Conservation (phyloP, 345 rosid species). For the Cardamine resedifolia region DNA sequence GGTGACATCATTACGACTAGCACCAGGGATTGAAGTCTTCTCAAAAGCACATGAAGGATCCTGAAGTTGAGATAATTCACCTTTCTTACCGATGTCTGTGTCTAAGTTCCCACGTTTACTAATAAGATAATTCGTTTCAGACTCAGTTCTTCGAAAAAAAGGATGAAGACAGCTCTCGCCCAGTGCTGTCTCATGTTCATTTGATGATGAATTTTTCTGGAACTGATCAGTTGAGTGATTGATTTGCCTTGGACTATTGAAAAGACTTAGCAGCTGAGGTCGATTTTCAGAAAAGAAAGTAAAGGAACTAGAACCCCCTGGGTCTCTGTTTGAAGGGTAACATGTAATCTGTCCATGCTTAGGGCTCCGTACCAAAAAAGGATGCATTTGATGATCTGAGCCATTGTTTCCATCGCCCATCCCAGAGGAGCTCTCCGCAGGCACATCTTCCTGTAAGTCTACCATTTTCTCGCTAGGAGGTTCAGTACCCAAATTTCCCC, state of each 20-base stretch:
- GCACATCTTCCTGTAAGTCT: slow-evolving; percentile 44
- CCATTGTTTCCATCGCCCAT: slow-evolving; percentile 45
- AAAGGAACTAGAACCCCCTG: slow-evolving; percentile 46
- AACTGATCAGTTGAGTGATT: slow-evolving; percentile 42
- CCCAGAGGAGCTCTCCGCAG: slow-evolving; percentile 46
- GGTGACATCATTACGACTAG: slow-evolving; percentile 33
- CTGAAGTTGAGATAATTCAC: slow-evolving; percentile 41
- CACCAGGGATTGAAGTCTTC: slow-evolving; percentile 35
- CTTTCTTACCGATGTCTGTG: slow-evolving; percentile 38
- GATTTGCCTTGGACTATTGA: slow-evolving; percentile 58
- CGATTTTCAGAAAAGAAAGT: slow-evolving; percentile 74
- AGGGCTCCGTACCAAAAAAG: slow-evolving; percentile 72
- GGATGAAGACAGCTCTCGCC: slow-evolving; percentile 82
- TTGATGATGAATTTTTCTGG: slow-evolving; percentile 43
- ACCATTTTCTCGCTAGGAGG: slow-evolving; percentile 41
- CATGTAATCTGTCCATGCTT: slow-evolving; percentile 58
- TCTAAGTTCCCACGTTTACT: slow-evolving; percentile 36
- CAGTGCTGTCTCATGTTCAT: slow-evolving; percentile 46
- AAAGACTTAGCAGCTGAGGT: slow-evolving; percentile 80
- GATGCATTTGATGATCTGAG: slow-evolving; percentile 86
- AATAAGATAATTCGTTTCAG: slow-evolving; percentile 36
- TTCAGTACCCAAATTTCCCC: slow-evolving; percentile 40
- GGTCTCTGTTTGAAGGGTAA: slow-evolving; percentile 45
- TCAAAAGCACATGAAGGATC: slow-evolving; percentile 41
- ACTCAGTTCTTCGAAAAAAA: slow-evolving; percentile 67